These are phyloP conservation scores for Quercus aquifolioides DNA, from an alignment of 306 rosid genomes.

Conservation along the genomic window DNA sequence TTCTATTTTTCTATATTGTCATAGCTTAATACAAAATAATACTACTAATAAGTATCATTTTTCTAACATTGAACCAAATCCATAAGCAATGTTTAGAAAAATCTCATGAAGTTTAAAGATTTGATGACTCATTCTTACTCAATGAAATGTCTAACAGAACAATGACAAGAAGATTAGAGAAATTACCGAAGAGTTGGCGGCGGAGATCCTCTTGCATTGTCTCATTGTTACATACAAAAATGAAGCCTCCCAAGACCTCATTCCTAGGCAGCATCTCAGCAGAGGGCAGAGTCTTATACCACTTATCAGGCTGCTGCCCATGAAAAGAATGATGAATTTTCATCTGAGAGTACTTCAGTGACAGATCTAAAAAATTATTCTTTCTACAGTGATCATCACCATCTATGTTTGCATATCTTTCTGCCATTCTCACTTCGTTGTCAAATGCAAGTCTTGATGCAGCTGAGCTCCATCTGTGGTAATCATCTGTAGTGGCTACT, in stretches of 20 bases:
- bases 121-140: background rate
- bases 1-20: too few relatives aligned
- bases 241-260: constrained; percentile 28
- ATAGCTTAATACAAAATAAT: too few relatives aligned
- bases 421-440: background rate
- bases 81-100: background rate
- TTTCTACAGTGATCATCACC: background rate
- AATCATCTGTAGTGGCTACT: background rate
- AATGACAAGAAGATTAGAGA: background rate
- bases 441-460: background rate
- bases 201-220: constrained; percentile 30
- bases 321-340: background rate
- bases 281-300: constrained; percentile 19
- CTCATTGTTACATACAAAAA: constrained; percentile 28
- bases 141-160: too few relatives aligned
- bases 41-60: too few relatives aligned
- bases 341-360: background rate
- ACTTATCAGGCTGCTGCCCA: constrained; percentile 4
- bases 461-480: constrained; percentile 13
- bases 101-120: background rate
- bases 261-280: constrained; percentile 29
- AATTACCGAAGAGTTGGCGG: constrained; percentile 27
- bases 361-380: background rate
- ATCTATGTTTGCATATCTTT: background rate
- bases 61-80: background rate